Evolutionary conservation across 140 eudicot species (phyloP).

Genomic region (Eryngium alpinum): DNA sequence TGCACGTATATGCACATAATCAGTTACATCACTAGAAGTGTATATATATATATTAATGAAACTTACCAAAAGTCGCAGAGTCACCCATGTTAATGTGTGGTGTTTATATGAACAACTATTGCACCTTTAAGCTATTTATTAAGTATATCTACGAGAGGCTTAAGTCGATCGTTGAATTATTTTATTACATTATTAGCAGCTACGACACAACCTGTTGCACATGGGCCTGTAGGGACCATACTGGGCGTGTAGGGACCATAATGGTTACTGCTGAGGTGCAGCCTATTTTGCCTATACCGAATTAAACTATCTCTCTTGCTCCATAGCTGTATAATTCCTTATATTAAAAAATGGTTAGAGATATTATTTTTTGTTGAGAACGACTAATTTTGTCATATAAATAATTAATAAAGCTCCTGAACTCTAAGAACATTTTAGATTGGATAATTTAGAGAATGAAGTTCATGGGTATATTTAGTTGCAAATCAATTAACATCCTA

Average conservation of each 20-base stretch:
- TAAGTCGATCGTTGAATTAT: constrained; percentile 32
- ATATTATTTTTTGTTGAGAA: background rate
- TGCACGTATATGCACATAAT: too few species aligned
- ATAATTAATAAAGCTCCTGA: background rate
- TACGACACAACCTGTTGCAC: constrained; percentile 25
- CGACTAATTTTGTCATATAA: background rate
- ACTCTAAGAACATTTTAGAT: background rate
- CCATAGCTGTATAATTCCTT: constrained; percentile 46
- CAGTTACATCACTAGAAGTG: background rate
- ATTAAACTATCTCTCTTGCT: constrained; percentile 48
- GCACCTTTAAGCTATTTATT: constrained; percentile 27
- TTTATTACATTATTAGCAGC: constrained; percentile 32
- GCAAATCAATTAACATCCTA: too few species aligned
- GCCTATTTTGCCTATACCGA: constrained; percentile 44
- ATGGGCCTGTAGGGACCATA: background rate
- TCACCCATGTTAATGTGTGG: constrained; percentile 20
- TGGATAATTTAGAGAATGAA: too few species aligned
- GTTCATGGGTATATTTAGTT: too few species aligned
- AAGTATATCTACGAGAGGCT: constrained; percentile 21
- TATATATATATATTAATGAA: background rate
- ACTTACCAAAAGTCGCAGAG: constrained; percentile 18
- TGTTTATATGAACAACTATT: constrained; percentile 38
- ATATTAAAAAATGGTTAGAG: background rate
- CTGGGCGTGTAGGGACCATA: background rate
- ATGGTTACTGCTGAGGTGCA: constrained; percentile 40